phyloP scores from a whole-genome alignment of 2,329 filamentous ascomycete species.

The Colletotrichum sublineola region DNA sequence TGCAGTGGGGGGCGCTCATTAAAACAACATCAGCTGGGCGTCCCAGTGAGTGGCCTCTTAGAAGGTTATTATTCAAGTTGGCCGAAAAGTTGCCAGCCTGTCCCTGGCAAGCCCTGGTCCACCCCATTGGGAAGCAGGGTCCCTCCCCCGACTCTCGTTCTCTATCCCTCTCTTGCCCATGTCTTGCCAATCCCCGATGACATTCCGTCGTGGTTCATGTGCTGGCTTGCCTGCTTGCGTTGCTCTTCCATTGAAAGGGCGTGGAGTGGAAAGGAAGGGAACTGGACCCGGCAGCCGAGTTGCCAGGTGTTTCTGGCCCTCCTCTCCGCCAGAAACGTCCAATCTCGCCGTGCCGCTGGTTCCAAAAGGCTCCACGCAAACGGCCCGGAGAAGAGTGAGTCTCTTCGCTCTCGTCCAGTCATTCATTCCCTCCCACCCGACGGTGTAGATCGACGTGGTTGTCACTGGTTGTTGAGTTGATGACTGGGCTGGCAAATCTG shows the following conservation, averaged over 20 bases:
- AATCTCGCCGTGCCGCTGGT: constrained; percentile 37
- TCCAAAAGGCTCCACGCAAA: constrained; percentile 2
- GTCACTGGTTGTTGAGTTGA: not conserved
- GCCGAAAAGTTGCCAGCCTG: constrained; percentile 21
- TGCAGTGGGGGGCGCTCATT: constrained; percentile 33
- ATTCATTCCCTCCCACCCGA: not conserved
- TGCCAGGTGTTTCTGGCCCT: constrained; percentile 20
- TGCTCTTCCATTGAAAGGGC: not conserved
- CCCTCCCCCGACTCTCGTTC: not conserved
- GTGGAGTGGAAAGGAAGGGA: not conserved
- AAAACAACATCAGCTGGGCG: constrained; percentile 34
- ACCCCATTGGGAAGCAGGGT: constrained; percentile 33
- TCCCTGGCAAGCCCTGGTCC: constrained; percentile 29
- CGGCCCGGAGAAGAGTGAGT: constrained; percentile 1
- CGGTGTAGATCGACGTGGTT: constrained; percentile 19
- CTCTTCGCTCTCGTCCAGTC: constrained; percentile 14
- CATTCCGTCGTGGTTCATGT: not conserved
- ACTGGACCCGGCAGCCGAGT: not conserved
- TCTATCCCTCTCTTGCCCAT: not conserved
- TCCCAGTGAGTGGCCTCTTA: constrained; percentile 6
- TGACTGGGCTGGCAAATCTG: not conserved
- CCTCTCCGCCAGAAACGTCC: constrained; percentile 7
- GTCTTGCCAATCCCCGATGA: constrained; percentile 17
- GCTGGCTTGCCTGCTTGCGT: not conserved
- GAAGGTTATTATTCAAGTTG: not conserved